Percentiles rank a stretch among this genome's conserved stretches.
Conservation (phyloP, 257 asterid species). For the Nicotiana tomentosiformis region DNA sequence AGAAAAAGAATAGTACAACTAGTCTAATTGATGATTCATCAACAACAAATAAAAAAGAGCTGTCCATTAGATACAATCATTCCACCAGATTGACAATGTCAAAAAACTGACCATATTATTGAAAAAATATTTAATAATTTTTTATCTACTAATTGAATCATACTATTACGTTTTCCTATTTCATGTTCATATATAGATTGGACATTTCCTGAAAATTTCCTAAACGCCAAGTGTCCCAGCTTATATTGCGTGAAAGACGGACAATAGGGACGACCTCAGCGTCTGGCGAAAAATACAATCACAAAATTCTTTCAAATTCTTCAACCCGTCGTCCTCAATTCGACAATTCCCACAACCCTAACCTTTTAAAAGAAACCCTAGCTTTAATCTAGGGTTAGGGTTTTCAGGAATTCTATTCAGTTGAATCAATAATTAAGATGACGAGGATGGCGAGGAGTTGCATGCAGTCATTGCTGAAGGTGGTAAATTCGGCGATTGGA, state of each 20-base stretch:
- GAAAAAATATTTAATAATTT: neutral
- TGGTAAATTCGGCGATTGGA: constrained; percentile 68
- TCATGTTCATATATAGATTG: neutral
- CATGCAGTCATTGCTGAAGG: constrained; percentile 62
- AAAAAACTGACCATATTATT: neutral
- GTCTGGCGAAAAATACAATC: neutral
- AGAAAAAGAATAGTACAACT: neutral
- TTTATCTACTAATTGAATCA: neutral
- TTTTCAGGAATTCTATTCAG: neutral
- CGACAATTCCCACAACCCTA: neutral
- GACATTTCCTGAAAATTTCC: neutral
- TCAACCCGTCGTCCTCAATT: neutral
- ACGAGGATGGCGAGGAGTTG: constrained; percentile 63
- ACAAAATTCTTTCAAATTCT: neutral
- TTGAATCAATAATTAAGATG: constrained; percentile 26
- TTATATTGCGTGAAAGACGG: neutral
- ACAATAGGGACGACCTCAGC: neutral
- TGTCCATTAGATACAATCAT: neutral
- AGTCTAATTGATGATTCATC: neutral
- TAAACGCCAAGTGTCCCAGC: neutral
- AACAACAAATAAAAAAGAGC: neutral
- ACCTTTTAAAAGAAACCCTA: neutral
- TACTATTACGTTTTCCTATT: neutral
- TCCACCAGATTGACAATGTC: neutral
- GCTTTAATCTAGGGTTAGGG: neutral